Evolutionary conservation across 1,284 basidiomycete genomes (phyloP).

Genomic region (Sanghuangporus baumii): DNA sequence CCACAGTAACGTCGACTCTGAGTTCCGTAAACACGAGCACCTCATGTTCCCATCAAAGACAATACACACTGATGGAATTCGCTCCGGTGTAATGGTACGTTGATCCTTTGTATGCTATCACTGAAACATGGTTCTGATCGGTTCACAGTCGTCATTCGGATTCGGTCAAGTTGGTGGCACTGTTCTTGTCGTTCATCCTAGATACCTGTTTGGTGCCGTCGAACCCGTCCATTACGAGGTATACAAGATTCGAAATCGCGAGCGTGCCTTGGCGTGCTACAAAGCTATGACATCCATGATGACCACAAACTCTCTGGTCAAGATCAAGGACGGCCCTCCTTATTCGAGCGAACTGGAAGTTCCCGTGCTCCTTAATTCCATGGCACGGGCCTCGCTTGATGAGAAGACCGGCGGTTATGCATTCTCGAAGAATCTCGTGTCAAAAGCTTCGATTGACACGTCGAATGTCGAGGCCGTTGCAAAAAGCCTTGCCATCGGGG

Average conservation of each 20-base stretch:
- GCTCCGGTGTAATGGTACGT: slow-evolving; percentile 80
- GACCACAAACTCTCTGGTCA: slow-evolving; percentile 88
- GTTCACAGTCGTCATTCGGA: slow-evolving; percentile 83
- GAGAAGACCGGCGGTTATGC: slow-evolving; percentile 81
- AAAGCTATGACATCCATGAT: slow-evolving; percentile 94
- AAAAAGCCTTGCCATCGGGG: slow-evolving; percentile 43
- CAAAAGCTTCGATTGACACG: slow-evolving; percentile 46
- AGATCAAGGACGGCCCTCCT: slow-evolving; percentile 93
- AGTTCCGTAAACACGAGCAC: slow-evolving; percentile 86
- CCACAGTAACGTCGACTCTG: slow-evolving; percentile 83
- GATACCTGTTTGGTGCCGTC: slow-evolving; percentile 83
- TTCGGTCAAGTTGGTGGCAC: slow-evolving; percentile 99
- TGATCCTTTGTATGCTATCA: neutral
- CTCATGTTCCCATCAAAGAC: slow-evolving; percentile 97
- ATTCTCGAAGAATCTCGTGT: slow-evolving; percentile 64
- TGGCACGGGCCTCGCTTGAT: slow-evolving; percentile 83
- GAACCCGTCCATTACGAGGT: slow-evolving; percentile 67
- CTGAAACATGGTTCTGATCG: slow-evolving; percentile 19
- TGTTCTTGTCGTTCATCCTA: slow-evolving; percentile 84
- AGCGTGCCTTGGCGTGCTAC: slow-evolving; percentile 75
- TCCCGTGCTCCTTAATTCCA: slow-evolving; percentile 87
- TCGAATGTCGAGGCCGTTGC: slow-evolving; percentile 66
- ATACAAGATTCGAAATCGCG: slow-evolving; percentile 69
- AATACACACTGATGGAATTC: slow-evolving; percentile 89
- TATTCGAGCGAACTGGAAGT: slow-evolving; percentile 86